phyloP scores from a whole-genome alignment of 352 stramenopile genomes.

The Hyaloperonospora brassicae region DNA sequence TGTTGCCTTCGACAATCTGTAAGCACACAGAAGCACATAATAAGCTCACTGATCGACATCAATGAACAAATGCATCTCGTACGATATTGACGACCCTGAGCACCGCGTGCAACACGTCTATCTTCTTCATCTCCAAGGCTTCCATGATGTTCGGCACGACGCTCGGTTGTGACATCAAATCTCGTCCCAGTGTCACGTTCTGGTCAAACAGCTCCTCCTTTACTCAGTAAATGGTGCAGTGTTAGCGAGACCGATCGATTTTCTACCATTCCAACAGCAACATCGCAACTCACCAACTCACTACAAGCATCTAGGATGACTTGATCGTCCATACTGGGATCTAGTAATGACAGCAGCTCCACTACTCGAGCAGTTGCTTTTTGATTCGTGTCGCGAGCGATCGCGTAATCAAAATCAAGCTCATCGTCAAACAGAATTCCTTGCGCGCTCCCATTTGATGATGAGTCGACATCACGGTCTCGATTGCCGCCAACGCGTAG shows the following conservation, averaged over 20 bases:
- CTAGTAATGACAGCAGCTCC: conserved; percentile 64
- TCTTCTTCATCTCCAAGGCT: conserved; percentile 87
- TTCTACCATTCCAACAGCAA: not conserved
- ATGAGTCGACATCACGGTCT: conserved; percentile 16
- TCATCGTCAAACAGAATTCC: conserved; percentile 78
- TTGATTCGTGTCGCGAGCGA: conserved; percentile 60
- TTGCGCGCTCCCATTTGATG: conserved; percentile 29
- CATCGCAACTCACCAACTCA: conserved; percentile 36
- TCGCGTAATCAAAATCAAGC: conserved; percentile 75
- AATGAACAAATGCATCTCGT: not conserved
- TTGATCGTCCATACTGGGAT: conserved; percentile 83
- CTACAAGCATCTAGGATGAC: conserved; percentile 75
- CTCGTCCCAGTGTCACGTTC: conserved; percentile 56
- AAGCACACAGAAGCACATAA: conserved; percentile 6
- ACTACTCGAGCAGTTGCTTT: conserved; percentile 69
- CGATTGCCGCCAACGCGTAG: conserved; percentile 15
- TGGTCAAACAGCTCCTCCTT: conserved; percentile 77
- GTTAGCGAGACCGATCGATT: not conserved
- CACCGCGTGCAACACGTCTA: conserved; percentile 78
- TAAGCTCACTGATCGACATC: not conserved
- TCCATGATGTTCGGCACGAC: conserved; percentile 91
- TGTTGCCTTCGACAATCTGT: conserved; percentile 86
- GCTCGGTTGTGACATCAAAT: conserved; percentile 87
- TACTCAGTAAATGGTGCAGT: conserved; percentile 1
- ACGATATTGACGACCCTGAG: conserved; percentile 85